Evolutionary conservation across 208 protist species (phyloP).

Genomic region (Trypanosomatidae sp.): DNA sequence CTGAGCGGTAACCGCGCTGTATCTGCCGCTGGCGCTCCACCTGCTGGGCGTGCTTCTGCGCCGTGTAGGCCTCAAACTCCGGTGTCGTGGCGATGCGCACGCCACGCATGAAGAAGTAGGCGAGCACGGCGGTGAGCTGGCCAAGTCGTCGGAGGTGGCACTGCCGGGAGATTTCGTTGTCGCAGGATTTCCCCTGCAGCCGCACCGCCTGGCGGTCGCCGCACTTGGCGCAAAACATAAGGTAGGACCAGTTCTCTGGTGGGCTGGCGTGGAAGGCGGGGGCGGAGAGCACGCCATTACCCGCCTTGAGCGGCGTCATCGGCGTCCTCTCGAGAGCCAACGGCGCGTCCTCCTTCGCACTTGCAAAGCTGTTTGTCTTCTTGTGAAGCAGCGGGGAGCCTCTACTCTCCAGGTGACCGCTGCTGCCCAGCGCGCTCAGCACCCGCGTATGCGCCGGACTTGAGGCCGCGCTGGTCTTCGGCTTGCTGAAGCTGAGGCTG

Average conservation of each 20-base stretch:
- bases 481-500: background rate
- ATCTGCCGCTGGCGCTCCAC: conserved; percentile 30
- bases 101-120: conserved; percentile 40
- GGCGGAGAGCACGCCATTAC: conserved; percentile 18
- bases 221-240: conserved; percentile 54
- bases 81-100: conserved; percentile 35
- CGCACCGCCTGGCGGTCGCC: conserved; percentile 26
- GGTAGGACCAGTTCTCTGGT: conserved; percentile 48
- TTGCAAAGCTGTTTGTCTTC: conserved; percentile 19
- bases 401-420: conserved; percentile 18
- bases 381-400: conserved; percentile 12
- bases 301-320: conserved; percentile 1
- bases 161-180: conserved; percentile 33
- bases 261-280: conserved; percentile 25
- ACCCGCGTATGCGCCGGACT: conserved; percentile 16
- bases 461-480: too few species aligned
- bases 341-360: conserved; percentile 6
- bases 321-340: background rate
- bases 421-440: conserved; percentile 19
- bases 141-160: conserved; percentile 39
- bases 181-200: conserved; percentile 31
- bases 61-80: conserved; percentile 29
- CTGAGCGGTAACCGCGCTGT: conserved; percentile 2
- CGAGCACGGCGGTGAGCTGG: conserved; percentile 46
- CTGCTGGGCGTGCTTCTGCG: conserved; percentile 23